Base-by-base conservation (phyloP, 1,139 yeast species). In the Geotrichum aggregatum region DNA sequence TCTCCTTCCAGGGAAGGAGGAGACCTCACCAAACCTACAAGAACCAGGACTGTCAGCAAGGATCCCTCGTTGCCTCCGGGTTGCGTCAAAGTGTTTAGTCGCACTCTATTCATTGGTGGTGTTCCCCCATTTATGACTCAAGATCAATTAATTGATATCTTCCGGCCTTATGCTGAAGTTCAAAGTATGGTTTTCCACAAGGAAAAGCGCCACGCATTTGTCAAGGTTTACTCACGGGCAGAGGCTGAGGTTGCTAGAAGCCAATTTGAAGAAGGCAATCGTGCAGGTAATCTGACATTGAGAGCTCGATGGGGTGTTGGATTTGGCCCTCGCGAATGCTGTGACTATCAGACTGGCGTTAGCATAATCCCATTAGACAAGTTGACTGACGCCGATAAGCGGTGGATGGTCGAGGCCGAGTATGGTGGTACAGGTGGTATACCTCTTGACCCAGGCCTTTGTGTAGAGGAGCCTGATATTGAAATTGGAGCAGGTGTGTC, bases 291-390 rank as follows among this genome's bases (percentile, higher is more conserved):
- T 65, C 11, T 78, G 73, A 60, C 83, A 77, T 48, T 79, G 81
- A 66, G 87, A 72, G 87, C 95, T 8, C 79, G 97, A 66, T 92
- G 98, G 98, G 98, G 98, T 60, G 98, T 92, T 59, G 98, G 98
- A 1, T 92, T 87, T 66, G 98, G 98, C 3, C 98, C 98, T 50
- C 82, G 98, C 74, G 98, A 92, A 67, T 91, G 98, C 73, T 88
- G 96, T 69, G 94, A 92, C 69, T 92, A 92, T 68, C 92, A 85
- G 66, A 84, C 84, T 55, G 98, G 98, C 58, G 77, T 84, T 43
- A 85, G 96, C 53, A 79, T 89, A 24, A 87, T 92, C 57, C 97
- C 98, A 28, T 73, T 92, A 49, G 79, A 79, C 58, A 79, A 96
- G 63, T 77, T 92, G 61, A 92, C 98, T 0, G 98, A 92, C 54